Conservation (phyloP, 495 filamentous ascomycete genomes). For the Penicillium ucsense region DNA sequence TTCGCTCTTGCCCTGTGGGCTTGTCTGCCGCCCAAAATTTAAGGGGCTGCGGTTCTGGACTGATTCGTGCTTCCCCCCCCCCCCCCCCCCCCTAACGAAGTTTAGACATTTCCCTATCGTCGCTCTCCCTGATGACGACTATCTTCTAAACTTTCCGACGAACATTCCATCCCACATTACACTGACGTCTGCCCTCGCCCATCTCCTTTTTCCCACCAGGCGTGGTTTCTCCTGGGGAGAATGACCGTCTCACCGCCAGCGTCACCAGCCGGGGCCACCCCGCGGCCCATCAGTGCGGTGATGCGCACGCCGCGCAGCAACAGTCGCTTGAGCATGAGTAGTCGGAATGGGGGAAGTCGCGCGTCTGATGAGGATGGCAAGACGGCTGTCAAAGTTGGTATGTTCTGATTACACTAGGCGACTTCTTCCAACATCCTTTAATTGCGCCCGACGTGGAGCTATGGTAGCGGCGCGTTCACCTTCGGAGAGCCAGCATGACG, state of each 20-base stretch:
- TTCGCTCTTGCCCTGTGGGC: neutral
- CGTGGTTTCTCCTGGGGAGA: conserved; percentile 16
- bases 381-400: conserved; percentile 99
- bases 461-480: too few relatives aligned
- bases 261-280: conserved; percentile 46
- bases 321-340: conserved; percentile 84
- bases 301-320: conserved; percentile 72
- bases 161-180: neutral
- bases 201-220: conserved; percentile 13
- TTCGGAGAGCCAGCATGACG: too few relatives aligned
- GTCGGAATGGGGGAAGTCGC: conserved; percentile 71
- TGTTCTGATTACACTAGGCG: conserved; percentile 20
- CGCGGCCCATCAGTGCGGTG: conserved; percentile 78
- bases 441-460: too few relatives aligned
- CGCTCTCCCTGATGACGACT: conserved; percentile 14
- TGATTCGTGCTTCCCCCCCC: conserved; percentile 7
- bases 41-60: conserved; percentile 8
- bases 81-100: conserved; percentile 10
- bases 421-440: conserved; percentile 1
- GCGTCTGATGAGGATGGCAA: conserved; percentile 89
- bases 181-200: conserved; percentile 5
- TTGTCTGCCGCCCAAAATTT: conserved; percentile 4
- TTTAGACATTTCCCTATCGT: conserved; percentile 8
- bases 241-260: conserved; percentile 52
- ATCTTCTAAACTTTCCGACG: neutral